A percentile compares a stretch with the other conserved stretches of the same genome.
Evolutionary conservation across 2,329 filamentous ascomycete genomes (phyloP).

Genomic region (Alternaria consortialis): DNA sequence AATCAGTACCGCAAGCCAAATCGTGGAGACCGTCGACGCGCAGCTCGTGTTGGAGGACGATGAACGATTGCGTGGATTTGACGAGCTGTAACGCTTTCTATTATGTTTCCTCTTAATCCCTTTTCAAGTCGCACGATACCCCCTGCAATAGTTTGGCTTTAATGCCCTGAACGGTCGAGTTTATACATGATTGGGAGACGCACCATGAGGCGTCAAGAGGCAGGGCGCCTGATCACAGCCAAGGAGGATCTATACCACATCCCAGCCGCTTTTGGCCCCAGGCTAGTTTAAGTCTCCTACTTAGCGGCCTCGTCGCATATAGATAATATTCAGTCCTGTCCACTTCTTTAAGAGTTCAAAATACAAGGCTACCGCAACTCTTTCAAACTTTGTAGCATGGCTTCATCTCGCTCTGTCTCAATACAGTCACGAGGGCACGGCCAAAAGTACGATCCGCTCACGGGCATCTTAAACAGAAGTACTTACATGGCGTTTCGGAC

Average conservation of each 20-base stretch:
- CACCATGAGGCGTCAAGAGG: neutral
- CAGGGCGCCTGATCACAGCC: neutral
- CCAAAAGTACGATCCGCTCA: neutral
- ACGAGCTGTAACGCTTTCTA: slow-evolving; percentile 29
- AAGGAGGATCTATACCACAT: neutral
- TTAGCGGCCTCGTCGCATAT: neutral
- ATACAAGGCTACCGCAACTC: neutral
- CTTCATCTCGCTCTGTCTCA: neutral
- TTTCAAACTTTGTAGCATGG: neutral
- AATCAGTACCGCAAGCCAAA: slow-evolving; percentile 8
- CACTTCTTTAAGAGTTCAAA: neutral
- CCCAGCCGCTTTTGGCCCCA: neutral
- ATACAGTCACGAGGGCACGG: neutral
- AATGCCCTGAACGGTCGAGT: neutral
- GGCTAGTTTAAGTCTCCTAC: neutral
- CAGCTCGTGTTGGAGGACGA: slow-evolving; percentile 21
- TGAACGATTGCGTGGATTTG: slow-evolving; percentile 31
- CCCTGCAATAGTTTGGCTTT: slow-evolving; percentile 6
- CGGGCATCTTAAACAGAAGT: neutral
- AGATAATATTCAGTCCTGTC: neutral
- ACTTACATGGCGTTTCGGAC: neutral
- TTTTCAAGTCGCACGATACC: slow-evolving; percentile 24
- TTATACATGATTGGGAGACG: neutral
- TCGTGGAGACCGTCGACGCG: slow-evolving; percentile 11
- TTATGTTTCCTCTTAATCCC: neutral